Evolutionary conservation across 2,329 filamentous ascomycete species (phyloP).

Genomic region (Mollisiaceae sp.): DNA sequence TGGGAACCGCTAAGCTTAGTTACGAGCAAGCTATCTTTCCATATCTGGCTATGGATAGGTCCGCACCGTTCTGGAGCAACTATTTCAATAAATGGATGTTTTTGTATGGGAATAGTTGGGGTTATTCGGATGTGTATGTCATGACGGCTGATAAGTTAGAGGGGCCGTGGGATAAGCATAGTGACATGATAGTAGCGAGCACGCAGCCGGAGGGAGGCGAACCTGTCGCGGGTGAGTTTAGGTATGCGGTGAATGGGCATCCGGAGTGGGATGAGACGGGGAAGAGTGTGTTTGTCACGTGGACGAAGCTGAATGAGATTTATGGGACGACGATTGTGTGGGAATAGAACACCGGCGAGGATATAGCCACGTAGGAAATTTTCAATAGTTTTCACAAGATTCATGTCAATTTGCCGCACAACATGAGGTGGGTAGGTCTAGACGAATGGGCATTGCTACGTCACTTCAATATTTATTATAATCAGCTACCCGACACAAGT

Average conservation of each 20-base stretch:
- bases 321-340: conserved; percentile 17
- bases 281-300: conserved; percentile 20
- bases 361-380: too few relatives aligned
- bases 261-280: conserved; percentile 19
- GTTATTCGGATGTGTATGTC: conserved; percentile 19
- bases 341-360: not conserved
- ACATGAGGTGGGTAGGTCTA: too few relatives aligned
- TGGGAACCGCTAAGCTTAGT: not conserved
- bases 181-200: conserved; percentile 2
- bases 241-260: conserved; percentile 19
- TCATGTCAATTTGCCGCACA: too few relatives aligned
- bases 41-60: conserved; percentile 13
- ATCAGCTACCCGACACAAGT: too few relatives aligned
- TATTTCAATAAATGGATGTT: conserved; percentile 22
- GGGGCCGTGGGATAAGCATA: conserved; percentile 18
- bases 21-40: conserved; percentile 16
- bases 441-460: too few relatives aligned
- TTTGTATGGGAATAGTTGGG: conserved; percentile 19
- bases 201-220: conserved; percentile 16
- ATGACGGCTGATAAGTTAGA: conserved; percentile 20
- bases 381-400: too few relatives aligned
- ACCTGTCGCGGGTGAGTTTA: conserved; percentile 11
- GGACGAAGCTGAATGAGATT: conserved; percentile 22
- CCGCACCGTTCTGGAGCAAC: conserved; percentile 18
- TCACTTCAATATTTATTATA: too few relatives aligned